phyloP scores from a whole-genome alignment of 164 flowering plant species.

The Vitis amurensis region DNA sequence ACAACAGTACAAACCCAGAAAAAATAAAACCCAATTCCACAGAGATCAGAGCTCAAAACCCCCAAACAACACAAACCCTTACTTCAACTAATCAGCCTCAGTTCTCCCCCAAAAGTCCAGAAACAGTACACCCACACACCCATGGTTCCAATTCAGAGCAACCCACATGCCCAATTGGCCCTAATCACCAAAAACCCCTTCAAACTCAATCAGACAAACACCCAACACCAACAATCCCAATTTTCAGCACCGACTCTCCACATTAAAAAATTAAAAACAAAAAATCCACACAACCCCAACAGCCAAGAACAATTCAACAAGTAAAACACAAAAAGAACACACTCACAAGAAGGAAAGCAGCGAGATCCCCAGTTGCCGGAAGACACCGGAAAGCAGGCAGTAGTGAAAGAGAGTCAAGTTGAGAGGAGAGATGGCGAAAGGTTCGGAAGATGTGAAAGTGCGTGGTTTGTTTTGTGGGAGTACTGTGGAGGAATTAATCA shows the following conservation, averaged over 20 bases:
- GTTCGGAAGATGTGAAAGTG: too few relatives aligned
- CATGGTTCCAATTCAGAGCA: slow-evolving; percentile 49
- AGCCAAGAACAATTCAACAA: too few relatives aligned
- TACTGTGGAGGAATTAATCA: not conserved
- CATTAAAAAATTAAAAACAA: too few relatives aligned
- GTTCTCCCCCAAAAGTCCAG: slow-evolving; percentile 51
- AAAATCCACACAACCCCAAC: too few relatives aligned
- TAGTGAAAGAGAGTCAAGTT: too few relatives aligned
- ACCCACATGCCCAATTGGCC: slow-evolving; percentile 48
- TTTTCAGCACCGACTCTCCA: too few relatives aligned
- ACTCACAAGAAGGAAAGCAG: too few relatives aligned
- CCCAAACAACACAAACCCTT: not conserved
- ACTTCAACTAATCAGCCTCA: slow-evolving; percentile 33
- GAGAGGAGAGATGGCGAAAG: too few relatives aligned
- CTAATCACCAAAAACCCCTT: not conserved
- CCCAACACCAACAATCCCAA: not conserved
- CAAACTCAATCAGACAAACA: not conserved
- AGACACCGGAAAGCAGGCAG: too few relatives aligned
- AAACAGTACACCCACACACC: slow-evolving; percentile 44
- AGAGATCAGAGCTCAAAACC: slow-evolving; percentile 17
- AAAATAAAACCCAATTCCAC: not conserved
- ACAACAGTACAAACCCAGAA: slow-evolving; percentile 5
- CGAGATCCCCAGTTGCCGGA: too few relatives aligned
- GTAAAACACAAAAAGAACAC: too few relatives aligned
- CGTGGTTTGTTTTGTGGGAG: slow-evolving; percentile 1